A percentile compares a stretch with the other conserved stretches of the same genome.
Evolutionary conservation across 129 eudicot species (phyloP).

Genomic region (Flaveria trinervia): DNA sequence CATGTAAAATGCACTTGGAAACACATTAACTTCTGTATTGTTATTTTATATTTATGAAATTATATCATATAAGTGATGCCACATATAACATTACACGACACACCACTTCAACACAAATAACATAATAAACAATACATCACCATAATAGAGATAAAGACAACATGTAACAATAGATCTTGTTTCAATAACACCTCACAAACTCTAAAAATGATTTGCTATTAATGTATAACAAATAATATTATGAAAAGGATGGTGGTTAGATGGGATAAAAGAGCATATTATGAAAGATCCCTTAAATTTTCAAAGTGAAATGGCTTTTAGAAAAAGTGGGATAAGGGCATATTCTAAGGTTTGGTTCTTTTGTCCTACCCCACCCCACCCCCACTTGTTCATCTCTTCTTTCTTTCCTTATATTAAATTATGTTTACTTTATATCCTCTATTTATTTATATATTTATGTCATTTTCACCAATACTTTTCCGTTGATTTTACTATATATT

Average conservation of each 20-base stretch:
- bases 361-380: conserved; percentile 26
- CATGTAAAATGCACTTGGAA: too few species aligned
- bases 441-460: conserved; percentile 13
- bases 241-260: not conserved
- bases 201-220: too few species aligned
- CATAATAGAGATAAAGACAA: too few species aligned
- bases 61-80: too few species aligned
- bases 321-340: conserved; percentile 37
- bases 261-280: conserved; percentile 37
- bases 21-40: too few species aligned
- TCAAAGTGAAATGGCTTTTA: conserved; percentile 35
- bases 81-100: too few species aligned
- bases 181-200: too few species aligned
- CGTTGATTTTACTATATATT: not conserved
- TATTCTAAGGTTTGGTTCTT: conserved; percentile 39
- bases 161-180: too few species aligned
- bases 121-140: too few species aligned
- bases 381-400: conserved; percentile 23
- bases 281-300: conserved; percentile 29
- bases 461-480: conserved; percentile 18
- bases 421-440: not conserved
- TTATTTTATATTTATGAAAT: too few species aligned
- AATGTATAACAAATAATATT: not conserved
- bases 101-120: too few species aligned
- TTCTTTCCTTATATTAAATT: not conserved